Conservation (phyloP, 371 early-diverging fungal genomes). For the Saksenaea vasiformis region DNA sequence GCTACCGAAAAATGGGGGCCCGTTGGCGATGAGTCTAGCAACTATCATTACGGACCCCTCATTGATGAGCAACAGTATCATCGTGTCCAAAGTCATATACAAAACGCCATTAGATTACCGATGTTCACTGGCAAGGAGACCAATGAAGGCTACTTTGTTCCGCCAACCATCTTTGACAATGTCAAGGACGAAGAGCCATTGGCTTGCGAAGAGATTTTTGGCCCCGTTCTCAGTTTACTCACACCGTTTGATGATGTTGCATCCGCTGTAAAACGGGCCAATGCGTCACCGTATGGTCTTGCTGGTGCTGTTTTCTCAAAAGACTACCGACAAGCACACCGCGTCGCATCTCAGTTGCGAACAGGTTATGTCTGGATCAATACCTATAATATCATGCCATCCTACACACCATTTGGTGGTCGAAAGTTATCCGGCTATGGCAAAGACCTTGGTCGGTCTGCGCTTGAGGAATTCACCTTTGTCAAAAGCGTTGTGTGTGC, state of each 20-base stretch:
- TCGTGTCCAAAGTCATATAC: constrained; percentile 53
- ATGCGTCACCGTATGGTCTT: constrained; percentile 77
- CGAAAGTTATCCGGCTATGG: constrained; percentile 81
- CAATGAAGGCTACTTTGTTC: constrained; percentile 63
- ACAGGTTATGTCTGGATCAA: constrained; percentile 51
- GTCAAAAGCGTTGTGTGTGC: constrained; percentile 58
- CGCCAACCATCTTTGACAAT: constrained; percentile 69
- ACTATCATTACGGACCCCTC: constrained; percentile 63
- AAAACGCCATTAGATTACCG: constrained; percentile 1
- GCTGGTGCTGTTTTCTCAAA: constrained; percentile 78
- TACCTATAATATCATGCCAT: constrained; percentile 59
- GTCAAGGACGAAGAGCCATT: constrained; percentile 55
- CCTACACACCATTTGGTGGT: constrained; percentile 84
- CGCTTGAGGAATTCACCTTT: constrained; percentile 65
- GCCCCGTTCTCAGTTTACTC: constrained; percentile 73
- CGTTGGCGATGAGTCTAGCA: constrained; percentile 38
- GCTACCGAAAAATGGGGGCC: constrained; percentile 45
- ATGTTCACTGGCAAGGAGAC: background rate
- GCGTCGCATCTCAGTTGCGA: constrained; percentile 53
- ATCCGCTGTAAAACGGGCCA: constrained; percentile 71
- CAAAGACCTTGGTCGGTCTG: constrained; percentile 71
- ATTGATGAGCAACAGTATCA: constrained; percentile 77
- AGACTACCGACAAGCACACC: constrained; percentile 60
- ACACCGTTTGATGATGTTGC: constrained; percentile 70
- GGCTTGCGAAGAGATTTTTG: constrained; percentile 88